Evolutionary conservation across 1,139 yeast species (phyloP), one percentile per base, ranked within the genome.

Genomic region (Saccharomyces hybrid): DNA sequence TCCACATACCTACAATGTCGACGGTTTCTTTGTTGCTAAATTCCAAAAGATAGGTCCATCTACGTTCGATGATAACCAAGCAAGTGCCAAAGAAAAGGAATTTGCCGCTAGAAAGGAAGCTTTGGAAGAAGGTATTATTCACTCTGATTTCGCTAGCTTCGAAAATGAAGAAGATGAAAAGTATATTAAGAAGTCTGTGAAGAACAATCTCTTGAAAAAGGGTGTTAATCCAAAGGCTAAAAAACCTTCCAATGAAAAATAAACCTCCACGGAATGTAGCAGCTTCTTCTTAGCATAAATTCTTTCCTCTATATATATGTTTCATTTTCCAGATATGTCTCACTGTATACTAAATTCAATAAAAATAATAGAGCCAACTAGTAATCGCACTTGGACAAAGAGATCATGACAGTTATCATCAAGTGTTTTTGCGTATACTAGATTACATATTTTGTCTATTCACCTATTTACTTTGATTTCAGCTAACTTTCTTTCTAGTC

Each of bases 1-100:
- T 71, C 99, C 99, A 54, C 99, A 95, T 73, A 91, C 96, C 32
- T 93, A 93, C 71, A 95, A 95, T 71, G 99, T 95, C 54, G 99
- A 95, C 74, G 99, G 99, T 42, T 95, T 95, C 78, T 95, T 78
- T 71, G 99, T 95, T 58, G 99, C 99, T 57, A 93, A 93, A 71
- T 88, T 95, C 77, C 83, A 88, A 74, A 95, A 95, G 80, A 84
- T 82, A 60, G 96, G 93, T 1, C 78, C 96, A 57, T 84, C 95
- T 59, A 86, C 91, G 52, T 88, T 84, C 63, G 95, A 86, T 72
- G 80, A 83, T 56, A 83, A 91, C 58, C 88, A 86, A 75, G 91
- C 95, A 6, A 93, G 96, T 63, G 96, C 96, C 48, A 80, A 79
- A 67, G 97, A 88, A 73, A 88, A 88, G 77, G 96, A 88, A 72